phyloP scores from a whole-genome alignment of 1,139 yeast genomes.

The Lodderomyces theae region DNA sequence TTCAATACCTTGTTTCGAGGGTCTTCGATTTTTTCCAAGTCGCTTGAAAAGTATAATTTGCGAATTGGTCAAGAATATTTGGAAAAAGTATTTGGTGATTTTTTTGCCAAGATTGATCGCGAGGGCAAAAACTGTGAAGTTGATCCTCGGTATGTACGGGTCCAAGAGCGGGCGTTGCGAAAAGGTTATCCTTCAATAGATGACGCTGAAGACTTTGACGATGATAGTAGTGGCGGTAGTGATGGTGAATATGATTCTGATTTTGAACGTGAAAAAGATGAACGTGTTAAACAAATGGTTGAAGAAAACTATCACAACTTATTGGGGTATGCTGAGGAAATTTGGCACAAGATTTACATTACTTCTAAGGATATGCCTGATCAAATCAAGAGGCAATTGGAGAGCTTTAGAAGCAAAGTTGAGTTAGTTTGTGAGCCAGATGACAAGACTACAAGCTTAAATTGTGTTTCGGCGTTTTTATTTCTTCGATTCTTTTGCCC shows the following conservation, averaged over 20 bases:
- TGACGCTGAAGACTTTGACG: conserved; percentile 22
- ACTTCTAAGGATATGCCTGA: conserved; percentile 78
- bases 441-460: conserved; percentile 53
- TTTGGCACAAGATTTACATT: conserved; percentile 70
- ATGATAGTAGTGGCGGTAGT: conserved; percentile 26
- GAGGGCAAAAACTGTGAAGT: conserved; percentile 65
- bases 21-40: conserved; percentile 74
- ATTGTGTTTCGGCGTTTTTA: conserved; percentile 78
- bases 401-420: conserved; percentile 55
- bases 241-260: conserved; percentile 32
- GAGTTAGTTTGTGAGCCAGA: conserved; percentile 61
- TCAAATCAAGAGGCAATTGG: conserved; percentile 60
- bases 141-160: conserved; percentile 58
- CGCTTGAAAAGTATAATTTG: conserved; percentile 73
- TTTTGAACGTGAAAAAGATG: conserved; percentile 28
- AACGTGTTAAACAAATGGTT: conserved; percentile 30
- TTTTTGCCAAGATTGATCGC: conserved; percentile 54
- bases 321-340: conserved; percentile 51
- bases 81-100: conserved; percentile 67
- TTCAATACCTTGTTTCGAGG: conserved; percentile 83
- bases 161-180: conserved; percentile 37
- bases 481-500: conserved; percentile 90
- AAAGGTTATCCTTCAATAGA: conserved; percentile 24
- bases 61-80: conserved; percentile 79
- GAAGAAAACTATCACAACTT: conserved; percentile 54